Percentiles rank a stretch among this genome's conserved stretches.
Evolutionary conservation across 2,329 filamentous ascomycete genomes (phyloP).

Genomic region (Apiospora phragmitis): DNA sequence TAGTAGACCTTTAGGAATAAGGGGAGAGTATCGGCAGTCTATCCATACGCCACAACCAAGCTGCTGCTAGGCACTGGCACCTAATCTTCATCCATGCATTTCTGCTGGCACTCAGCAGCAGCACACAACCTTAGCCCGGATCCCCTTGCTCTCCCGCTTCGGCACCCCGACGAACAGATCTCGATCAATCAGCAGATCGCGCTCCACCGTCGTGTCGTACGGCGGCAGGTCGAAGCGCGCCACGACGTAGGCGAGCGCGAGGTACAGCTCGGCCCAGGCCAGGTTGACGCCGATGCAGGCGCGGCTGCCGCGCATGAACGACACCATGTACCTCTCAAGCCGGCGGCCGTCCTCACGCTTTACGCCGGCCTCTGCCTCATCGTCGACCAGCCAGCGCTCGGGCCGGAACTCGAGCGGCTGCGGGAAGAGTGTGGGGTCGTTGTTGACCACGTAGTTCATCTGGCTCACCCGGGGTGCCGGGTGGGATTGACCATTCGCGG

Average conservation of each 20-base stretch:
- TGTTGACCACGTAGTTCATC: conserved; percentile 9
- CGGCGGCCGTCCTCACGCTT: not conserved
- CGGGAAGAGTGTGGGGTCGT: conserved; percentile 6
- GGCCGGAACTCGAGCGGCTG: conserved; percentile 9
- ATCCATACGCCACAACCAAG: too few species aligned
- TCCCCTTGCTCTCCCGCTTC: not conserved
- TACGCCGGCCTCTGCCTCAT: too few species aligned
- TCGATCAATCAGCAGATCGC: not conserved
- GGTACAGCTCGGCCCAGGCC: conserved; percentile 8
- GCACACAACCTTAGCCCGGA: not conserved
- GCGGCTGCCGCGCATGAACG: conserved; percentile 5
- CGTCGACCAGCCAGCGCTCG: conserved; percentile 13
- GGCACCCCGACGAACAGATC: not conserved
- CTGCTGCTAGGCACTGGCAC: not conserved
- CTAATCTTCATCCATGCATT: not conserved
- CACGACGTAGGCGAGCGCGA: not conserved
- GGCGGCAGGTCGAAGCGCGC: not conserved
- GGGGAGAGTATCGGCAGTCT: too few species aligned
- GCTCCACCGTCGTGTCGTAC: not conserved
- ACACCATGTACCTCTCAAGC: not conserved
- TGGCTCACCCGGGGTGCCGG: conserved; percentile 9
- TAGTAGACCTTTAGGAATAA: not conserved
- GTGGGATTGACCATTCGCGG: not conserved
- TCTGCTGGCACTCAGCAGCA: not conserved
- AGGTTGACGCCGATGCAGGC: not conserved